These are phyloP conservation scores for Melocanna baccifera DNA, from an alignment of 176 grass and related monocot genomes.

Conservation along the genomic window DNA sequence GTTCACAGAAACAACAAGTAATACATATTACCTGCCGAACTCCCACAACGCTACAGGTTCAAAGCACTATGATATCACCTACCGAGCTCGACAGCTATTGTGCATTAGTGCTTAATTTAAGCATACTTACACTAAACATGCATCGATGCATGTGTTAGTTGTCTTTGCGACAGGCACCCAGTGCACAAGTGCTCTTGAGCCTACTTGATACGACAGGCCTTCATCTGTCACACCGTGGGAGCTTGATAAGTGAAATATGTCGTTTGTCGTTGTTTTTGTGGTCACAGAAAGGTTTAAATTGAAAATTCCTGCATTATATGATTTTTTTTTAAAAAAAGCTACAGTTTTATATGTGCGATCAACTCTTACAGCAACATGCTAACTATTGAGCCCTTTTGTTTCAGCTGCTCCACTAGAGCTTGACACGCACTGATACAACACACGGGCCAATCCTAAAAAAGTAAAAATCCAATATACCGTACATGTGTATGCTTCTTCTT, in stretches of 20 bases:
- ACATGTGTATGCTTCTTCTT: not conserved
- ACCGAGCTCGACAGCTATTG: too few relatives aligned
- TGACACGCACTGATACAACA: not conserved
- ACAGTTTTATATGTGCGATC: too few relatives aligned
- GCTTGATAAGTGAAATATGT: rapidly evolving
- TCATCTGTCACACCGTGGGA: too few relatives aligned
- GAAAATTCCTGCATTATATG: too few relatives aligned
- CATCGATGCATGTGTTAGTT: too few relatives aligned
- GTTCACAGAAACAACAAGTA: rapidly evolving
- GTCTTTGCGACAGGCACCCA: rapidly evolving
- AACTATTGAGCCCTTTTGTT: not conserved
- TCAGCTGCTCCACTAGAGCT: not conserved
- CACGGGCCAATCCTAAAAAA: not conserved
- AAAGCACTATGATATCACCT: rapidly evolving
- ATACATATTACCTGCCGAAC: rapidly evolving
- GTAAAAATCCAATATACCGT: not conserved
- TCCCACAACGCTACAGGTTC: too few relatives aligned
- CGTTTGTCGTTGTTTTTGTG: too few relatives aligned
- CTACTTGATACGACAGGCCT: rapidly evolving
- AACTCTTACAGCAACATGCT: not conserved
- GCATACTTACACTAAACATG: too few relatives aligned
- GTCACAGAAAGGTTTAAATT: too few relatives aligned
- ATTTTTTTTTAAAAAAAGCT: too few relatives aligned
- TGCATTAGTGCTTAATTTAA: too few relatives aligned
- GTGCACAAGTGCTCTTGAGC: too few relatives aligned